These are phyloP conservation scores for Collybiopsis confluens DNA, from an alignment of 768 basidiomycete species.

Conservation along the genomic window DNA sequence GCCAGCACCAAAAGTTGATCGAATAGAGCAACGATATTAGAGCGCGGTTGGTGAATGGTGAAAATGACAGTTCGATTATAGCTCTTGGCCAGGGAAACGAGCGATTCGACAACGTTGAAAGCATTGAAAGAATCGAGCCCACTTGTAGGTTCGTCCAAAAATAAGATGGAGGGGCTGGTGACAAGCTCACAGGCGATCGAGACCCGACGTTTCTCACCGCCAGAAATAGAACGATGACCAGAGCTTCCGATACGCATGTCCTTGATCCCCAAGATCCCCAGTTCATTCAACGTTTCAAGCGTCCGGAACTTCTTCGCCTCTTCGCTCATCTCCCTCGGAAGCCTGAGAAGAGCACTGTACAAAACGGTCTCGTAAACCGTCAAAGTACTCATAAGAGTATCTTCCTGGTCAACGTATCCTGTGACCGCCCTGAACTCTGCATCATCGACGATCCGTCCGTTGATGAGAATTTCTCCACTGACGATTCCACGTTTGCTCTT, in stretches of 20 bases:
- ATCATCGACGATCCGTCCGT: conserved; percentile 75
- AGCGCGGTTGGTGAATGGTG: conserved; percentile 97
- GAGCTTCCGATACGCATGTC: conserved; percentile 84
- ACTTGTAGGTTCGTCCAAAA: conserved; percentile 96
- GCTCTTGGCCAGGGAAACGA: conserved; percentile 78
- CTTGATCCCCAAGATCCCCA: conserved; percentile 90
- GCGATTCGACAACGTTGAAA: conserved; percentile 86
- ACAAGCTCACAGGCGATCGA: conserved; percentile 98
- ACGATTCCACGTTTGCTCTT: conserved; percentile 82
- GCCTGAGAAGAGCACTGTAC: conserved; percentile 84
- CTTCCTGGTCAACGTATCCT: conserved; percentile 98
- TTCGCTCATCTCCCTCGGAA: conserved; percentile 92
- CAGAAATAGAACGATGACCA: conserved; percentile 90
- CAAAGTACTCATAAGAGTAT: conserved; percentile 93
- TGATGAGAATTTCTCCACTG: conserved; percentile 73
- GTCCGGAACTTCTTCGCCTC: conserved; percentile 95
- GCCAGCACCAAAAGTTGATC: conserved; percentile 88
- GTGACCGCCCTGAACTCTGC: conserved; percentile 78
- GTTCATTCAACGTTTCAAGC: conserved; percentile 92
- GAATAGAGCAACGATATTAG: conserved; percentile 95
- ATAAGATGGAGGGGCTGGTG: conserved; percentile 92
- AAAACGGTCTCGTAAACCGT: conserved; percentile 98
- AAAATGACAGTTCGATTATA: conserved; percentile 96
- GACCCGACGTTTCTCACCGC: conserved; percentile 95
- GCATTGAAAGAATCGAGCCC: conserved; percentile 96